Evolutionary conservation across 1,139 yeast species (phyloP).

Genomic region (Saccharomycopsis hybrid): DNA sequence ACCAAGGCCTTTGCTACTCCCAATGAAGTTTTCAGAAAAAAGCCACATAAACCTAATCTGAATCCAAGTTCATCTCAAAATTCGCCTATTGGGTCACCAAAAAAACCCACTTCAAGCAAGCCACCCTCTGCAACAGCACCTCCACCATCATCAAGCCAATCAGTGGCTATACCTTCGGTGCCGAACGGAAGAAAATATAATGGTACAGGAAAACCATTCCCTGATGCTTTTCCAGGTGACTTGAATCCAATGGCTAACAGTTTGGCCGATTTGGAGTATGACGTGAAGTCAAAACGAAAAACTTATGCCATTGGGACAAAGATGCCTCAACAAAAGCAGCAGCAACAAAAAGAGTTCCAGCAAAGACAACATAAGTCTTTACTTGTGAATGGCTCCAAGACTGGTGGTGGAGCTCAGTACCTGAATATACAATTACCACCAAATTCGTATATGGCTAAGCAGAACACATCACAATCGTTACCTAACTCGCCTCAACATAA

Average conservation of each 20-base stretch:
- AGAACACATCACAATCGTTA: not conserved
- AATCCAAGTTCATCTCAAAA: not conserved
- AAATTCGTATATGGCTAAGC: not conserved
- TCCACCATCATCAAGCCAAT: too few relatives aligned
- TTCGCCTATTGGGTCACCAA: not conserved
- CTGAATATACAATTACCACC: too few relatives aligned
- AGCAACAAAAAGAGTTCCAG: slow-evolving; percentile 1
- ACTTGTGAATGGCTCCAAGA: not conserved
- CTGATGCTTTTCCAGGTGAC: slow-evolving; percentile 14
- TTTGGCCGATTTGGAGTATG: slow-evolving; percentile 12
- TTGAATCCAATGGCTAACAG: slow-evolving; percentile 15
- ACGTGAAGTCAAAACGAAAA: slow-evolving; percentile 12
- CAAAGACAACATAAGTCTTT: slow-evolving; percentile 1
- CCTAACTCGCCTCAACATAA: not conserved
- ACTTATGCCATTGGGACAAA: slow-evolving; percentile 9
- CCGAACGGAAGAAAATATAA: not conserved
- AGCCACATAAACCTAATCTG: not conserved
- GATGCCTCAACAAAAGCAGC: slow-evolving; percentile 8
- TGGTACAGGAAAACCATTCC: slow-evolving; percentile 15
- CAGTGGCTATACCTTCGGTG: not conserved
- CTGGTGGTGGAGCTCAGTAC: not conserved
- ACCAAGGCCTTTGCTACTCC: slow-evolving; percentile 19
- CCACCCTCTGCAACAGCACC: too few relatives aligned
- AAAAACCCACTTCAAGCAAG: too few relatives aligned
- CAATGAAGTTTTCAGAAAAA: slow-evolving; percentile 12